A percentile compares a stretch with the other conserved stretches of the same genome.
Evolutionary conservation across 495 filamentous ascomycete species (phyloP).

Genomic region (Penicillium psychrofluorescens): DNA sequence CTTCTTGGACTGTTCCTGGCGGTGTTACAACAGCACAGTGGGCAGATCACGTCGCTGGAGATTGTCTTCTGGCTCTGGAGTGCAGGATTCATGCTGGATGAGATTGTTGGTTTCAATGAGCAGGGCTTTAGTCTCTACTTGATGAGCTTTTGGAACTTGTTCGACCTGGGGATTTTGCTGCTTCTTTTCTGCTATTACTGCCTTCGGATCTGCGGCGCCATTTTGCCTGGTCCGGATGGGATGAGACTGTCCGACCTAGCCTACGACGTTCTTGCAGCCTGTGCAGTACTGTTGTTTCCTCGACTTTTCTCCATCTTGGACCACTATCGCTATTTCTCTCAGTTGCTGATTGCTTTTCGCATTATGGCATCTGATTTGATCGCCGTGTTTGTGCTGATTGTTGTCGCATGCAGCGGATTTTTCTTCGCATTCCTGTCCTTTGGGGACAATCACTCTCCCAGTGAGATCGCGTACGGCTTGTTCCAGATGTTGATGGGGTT

Average conservation of each 20-base stretch:
- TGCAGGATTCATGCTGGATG: slow-evolving; percentile 93
- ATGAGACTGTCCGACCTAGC: slow-evolving; percentile 65
- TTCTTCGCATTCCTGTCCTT: slow-evolving; percentile 88
- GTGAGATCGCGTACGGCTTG: slow-evolving; percentile 70
- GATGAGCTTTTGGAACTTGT: slow-evolving; percentile 95
- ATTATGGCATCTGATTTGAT: slow-evolving; percentile 86
- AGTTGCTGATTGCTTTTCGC: slow-evolving; percentile 84
- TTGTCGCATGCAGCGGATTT: slow-evolving; percentile 86
- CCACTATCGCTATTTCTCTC: slow-evolving; percentile 91
- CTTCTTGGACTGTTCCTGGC: slow-evolving; percentile 78
- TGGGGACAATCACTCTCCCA: slow-evolving; percentile 52
- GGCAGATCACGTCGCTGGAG: slow-evolving; percentile 71
- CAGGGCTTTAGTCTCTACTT: slow-evolving; percentile 91
- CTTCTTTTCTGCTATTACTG: slow-evolving; percentile 82
- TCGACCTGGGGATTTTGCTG: slow-evolving; percentile 83
- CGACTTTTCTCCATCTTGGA: slow-evolving; percentile 87
- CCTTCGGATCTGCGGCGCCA: slow-evolving; percentile 77
- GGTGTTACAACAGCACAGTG: slow-evolving; percentile 61
- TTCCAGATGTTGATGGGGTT: slow-evolving; percentile 93
- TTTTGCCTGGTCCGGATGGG: slow-evolving; percentile 58
- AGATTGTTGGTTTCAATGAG: slow-evolving; percentile 86
- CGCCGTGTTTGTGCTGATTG: slow-evolving; percentile 71
- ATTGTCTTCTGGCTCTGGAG: slow-evolving; percentile 95
- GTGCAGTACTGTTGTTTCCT: slow-evolving; percentile 82
- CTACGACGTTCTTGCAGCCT: slow-evolving; percentile 84